Percentiles rank a stretch among this genome's conserved stretches.
Evolutionary conservation across 1,284 basidiomycete genomes (phyloP).

Genomic region (Ganoderma sinense): DNA sequence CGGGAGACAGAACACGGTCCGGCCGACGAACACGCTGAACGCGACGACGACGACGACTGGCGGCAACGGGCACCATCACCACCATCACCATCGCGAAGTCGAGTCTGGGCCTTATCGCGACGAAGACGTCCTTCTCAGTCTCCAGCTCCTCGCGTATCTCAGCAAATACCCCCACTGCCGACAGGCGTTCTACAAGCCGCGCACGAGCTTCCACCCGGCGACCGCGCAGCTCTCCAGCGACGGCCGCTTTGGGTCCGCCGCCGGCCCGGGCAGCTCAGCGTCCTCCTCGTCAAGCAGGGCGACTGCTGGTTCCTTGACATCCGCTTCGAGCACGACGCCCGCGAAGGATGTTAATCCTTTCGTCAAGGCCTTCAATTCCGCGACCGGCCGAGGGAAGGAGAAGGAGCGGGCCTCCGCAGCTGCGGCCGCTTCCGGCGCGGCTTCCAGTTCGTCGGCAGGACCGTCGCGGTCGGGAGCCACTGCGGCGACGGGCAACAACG

Average conservation of each 20-base stretch:
- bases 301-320: slow-evolving; percentile 5
- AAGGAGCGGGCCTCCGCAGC: slow-evolving; percentile 36
- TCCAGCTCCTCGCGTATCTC: slow-evolving; percentile 95
- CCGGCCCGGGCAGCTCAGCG: slow-evolving; percentile 12
- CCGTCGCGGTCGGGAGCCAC: slow-evolving; percentile 26
- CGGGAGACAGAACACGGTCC: slow-evolving; percentile 22
- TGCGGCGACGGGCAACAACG: background rate
- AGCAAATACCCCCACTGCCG: slow-evolving; percentile 98
- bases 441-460: slow-evolving; percentile 31
- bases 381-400: slow-evolving; percentile 44
- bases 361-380: slow-evolving; percentile 41
- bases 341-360: slow-evolving; percentile 40
- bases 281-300: slow-evolving; percentile 10
- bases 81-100: slow-evolving; percentile 44
- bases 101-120: slow-evolving; percentile 83
- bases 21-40: slow-evolving; percentile 25
- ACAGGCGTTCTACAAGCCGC: slow-evolving; percentile 93
- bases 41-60: slow-evolving; percentile 12
- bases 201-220: slow-evolving; percentile 78
- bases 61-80: slow-evolving; percentile 35
- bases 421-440: slow-evolving; percentile 26
- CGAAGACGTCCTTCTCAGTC: slow-evolving; percentile 90
- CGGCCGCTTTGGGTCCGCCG: slow-evolving; percentile 2
- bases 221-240: slow-evolving; percentile 48
- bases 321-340: slow-evolving; percentile 1